A percentile compares a stretch with the other conserved stretches of the same genome.
Evolutionary conservation across 2,329 filamentous ascomycete genomes (phyloP).

Genomic region (Cercospora berteroae): DNA sequence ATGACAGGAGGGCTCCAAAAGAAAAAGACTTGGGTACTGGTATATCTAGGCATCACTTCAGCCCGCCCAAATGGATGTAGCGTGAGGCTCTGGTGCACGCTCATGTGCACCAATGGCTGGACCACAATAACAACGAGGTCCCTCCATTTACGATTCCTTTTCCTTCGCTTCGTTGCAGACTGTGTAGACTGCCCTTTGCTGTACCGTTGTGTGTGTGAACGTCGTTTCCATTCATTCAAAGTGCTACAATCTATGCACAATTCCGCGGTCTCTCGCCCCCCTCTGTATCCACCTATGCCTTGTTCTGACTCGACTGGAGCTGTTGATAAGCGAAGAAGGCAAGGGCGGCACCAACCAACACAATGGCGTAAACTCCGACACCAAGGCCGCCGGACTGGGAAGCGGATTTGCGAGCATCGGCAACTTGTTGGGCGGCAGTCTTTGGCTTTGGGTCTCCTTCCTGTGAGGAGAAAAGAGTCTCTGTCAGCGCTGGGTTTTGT

Average conservation of each 20-base stretch:
- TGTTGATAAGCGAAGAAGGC: constrained; percentile 87
- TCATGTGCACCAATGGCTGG: background rate
- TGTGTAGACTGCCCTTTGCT: background rate
- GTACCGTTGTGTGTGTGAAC: background rate
- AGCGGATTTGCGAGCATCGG: constrained; percentile 51
- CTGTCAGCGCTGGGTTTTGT: background rate
- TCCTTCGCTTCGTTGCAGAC: background rate
- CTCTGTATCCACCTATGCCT: constrained; percentile 25
- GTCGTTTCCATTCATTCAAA: background rate
- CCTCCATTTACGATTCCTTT: background rate
- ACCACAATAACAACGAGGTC: background rate
- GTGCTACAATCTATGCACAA: background rate
- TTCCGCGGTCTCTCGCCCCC: background rate
- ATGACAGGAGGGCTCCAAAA: background rate
- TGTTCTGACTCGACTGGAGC: constrained; percentile 59
- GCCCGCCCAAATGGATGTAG: constrained; percentile 1
- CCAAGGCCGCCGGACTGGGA: constrained; percentile 56
- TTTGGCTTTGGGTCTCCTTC: constrained; percentile 76
- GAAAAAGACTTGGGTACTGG: background rate
- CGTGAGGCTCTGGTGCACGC: constrained; percentile 3
- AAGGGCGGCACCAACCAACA: constrained; percentile 72
- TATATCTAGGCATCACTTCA: constrained; percentile 1
- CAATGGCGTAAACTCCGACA: constrained; percentile 75
- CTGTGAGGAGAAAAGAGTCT: constrained; percentile 44
- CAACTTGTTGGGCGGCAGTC: constrained; percentile 51